Evolutionary conservation across 2,329 filamentous ascomycete species (phyloP).

Genomic region (Beauveria brongniartii): DNA sequence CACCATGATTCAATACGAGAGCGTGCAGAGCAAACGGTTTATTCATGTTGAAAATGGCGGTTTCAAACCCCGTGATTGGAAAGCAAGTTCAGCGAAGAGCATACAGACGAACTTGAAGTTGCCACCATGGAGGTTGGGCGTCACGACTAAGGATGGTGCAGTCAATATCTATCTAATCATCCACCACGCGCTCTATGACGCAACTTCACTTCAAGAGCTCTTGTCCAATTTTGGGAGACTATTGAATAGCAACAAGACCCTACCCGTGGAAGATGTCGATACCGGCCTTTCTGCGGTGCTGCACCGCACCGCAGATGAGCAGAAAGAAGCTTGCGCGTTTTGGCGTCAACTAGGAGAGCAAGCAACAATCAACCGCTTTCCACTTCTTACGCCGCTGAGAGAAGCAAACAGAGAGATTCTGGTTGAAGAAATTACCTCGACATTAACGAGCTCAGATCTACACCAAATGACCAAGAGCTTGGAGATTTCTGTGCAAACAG

Average conservation of each 20-base stretch:
- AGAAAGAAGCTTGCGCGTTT: constrained; percentile 39
- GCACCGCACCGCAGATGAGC: constrained; percentile 20
- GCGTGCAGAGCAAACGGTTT: background rate
- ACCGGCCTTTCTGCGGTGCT: constrained; percentile 35
- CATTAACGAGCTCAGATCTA: constrained; percentile 36
- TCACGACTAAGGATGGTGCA: constrained; percentile 28
- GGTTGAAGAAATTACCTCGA: constrained; percentile 27
- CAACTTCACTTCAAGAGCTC: constrained; percentile 59
- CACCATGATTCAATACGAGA: constrained; percentile 26
- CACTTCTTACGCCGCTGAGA: constrained; percentile 59
- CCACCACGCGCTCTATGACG: constrained; percentile 84
- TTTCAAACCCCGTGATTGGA: background rate
- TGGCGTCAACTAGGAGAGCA: constrained; percentile 52
- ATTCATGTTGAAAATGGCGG: background rate
- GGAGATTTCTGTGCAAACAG: constrained; percentile 68
- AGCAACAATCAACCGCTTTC: constrained; percentile 62
- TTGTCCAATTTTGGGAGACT: constrained; percentile 47
- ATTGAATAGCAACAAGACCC: background rate
- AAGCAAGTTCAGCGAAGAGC: background rate
- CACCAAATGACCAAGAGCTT: constrained; percentile 45
- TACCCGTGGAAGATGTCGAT: constrained; percentile 21
- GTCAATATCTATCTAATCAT: constrained; percentile 40
- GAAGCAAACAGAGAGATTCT: constrained; percentile 26
- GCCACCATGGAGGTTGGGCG: constrained; percentile 55
- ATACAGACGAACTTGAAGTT: constrained; percentile 38